Evolutionary conservation across 2,329 filamentous ascomycete genomes (phyloP), one percentile per base, ranked within the genome.

Genomic region (Seiridium unicorne): DNA sequence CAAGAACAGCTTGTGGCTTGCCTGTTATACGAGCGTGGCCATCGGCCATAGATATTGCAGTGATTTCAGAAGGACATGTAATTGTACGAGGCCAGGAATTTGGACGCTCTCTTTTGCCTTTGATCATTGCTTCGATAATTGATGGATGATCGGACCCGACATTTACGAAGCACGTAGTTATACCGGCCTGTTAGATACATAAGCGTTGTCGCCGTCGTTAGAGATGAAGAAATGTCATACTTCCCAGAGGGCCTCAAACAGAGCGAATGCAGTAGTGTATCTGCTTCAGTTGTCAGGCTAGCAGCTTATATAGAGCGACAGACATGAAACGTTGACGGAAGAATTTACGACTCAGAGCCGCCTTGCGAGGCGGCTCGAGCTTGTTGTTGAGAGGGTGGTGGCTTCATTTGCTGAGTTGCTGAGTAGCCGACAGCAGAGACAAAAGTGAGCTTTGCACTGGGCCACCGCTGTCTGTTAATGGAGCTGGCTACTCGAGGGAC

Each of bases 21-120:
- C 84, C 82, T 1, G 87, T 88, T 7, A 89, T 73, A 44, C 87
- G 82, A 49, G 89, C 89, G 68, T 89, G 91, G 44, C 89, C 89
- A 69, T 92, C 89, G 8, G 89, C 89, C 86, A 91, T 89, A 38
- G 89, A 92, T 8, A 92, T 79, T 5, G 89, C 89, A 5, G 90
- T 89, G 86, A 92, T 89, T 81, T 91, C 71, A 4, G 65, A 69
- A 32, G 69, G 70, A 68, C 87, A 89, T 13, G 89, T 91, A 55
- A 91, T 87, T 63, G 90, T 87, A 59, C 77, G 81, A 3, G 88
- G 88, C 66, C 90, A 90, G 44, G 81, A 70, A 38, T 79, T 79
- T 53, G 81, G 79, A 68, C 85, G 86, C 70, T 90, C 88, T 65
- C 85, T 85, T 68, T 90, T 86, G 53, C 87, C 87, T 68, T 89